Percentiles rank a stretch among this genome's conserved stretches.
Conservation (phyloP, 2,329 filamentous ascomycete species). For the Catunica adiposa region DNA sequence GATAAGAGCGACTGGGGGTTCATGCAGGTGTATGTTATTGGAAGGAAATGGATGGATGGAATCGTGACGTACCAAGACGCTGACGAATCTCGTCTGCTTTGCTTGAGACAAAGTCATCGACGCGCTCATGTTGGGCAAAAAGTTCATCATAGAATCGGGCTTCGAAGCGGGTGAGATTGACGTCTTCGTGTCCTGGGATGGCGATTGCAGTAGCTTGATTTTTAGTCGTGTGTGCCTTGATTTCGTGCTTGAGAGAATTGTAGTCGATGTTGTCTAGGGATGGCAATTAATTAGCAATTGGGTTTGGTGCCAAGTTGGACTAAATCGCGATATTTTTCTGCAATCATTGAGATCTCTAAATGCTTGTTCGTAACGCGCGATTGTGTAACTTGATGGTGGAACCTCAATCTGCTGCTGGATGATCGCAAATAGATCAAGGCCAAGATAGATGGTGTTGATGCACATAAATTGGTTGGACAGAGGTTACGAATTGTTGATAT, state of each 20-base stretch:
- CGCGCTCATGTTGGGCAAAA: slow-evolving; percentile 57
- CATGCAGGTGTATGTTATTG: no score
- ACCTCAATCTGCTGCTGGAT: not conserved
- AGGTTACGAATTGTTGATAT: not conserved
- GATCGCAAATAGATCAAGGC: not conserved
- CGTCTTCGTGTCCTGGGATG: slow-evolving; percentile 55
- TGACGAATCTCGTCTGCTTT: slow-evolving; percentile 64
- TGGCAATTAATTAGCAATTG: not conserved
- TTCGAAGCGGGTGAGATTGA: slow-evolving; percentile 46
- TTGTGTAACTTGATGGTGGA: not conserved
- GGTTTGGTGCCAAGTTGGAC: no score
- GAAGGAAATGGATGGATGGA: not conserved
- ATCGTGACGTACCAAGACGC: slow-evolving; percentile 39
- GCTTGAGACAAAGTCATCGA: slow-evolving; percentile 62
- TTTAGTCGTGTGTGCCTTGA: slow-evolving; percentile 62
- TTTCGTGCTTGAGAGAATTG: slow-evolving; percentile 69
- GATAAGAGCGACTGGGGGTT: not conserved
- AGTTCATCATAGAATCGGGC: slow-evolving; percentile 55
- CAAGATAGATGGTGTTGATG: not conserved
- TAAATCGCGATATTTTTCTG: no score
- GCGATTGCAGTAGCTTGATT: slow-evolving; percentile 53
- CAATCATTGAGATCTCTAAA: no score
- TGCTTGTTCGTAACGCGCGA: not conserved
- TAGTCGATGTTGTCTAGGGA: slow-evolving; percentile 71
- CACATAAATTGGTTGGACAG: not conserved